Base-by-base conservation (phyloP, 2,329 filamentous ascomycete species). In the Nakataea oryzae region DNA sequence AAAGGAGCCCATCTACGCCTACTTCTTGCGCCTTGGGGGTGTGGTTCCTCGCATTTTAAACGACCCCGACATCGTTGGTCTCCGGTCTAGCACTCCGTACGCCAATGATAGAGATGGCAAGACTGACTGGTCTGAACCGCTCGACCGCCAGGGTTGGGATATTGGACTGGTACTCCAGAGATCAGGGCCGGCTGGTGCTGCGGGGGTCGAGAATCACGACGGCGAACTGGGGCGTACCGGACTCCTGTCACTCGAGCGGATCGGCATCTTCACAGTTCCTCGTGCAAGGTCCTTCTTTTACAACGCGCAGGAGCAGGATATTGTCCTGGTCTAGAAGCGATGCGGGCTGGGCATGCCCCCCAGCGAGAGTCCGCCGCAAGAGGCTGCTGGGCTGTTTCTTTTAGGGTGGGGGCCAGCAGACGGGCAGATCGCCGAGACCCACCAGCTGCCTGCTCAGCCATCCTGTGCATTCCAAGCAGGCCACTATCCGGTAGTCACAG, bases 21-120 rank as follows among this genome's bases (percentile, higher is more conserved):
- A 61, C 30, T 61, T 61, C 29, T 54, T 61, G 28, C 59, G 29
- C 17, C 54, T 61, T n/a, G 59, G 59, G 17, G 14, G 59, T 28
- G 58, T 59, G 12, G 58, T 32, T 47, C 58, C 34, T 13, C n/a
- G 47, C n/a, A 27, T 28, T 27, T n/a, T 27, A 3, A n/a, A 27
- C 24, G 6, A 30, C 26, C 29, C 29, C 26, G 59, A 55, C 24
- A 28, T 11, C n/a, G 50, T 57, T 41, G 13, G 12, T 3, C 30
- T 54, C 28, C 8, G 6, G 41, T 21, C 41, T 21, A 50, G 21
- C 6, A 21, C 41, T 17, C 6, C 21, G 9, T 50, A n/a, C 56
- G 9, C 7, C 13, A 14, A 13, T 5, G 28, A 24, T 29, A 32
- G 3, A 27, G n/a, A 41, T 21, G 50, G 54, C 50, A 26, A 56